Conservation (phyloP, 1,139 yeast species). For the Suhomyces choctaworum region DNA sequence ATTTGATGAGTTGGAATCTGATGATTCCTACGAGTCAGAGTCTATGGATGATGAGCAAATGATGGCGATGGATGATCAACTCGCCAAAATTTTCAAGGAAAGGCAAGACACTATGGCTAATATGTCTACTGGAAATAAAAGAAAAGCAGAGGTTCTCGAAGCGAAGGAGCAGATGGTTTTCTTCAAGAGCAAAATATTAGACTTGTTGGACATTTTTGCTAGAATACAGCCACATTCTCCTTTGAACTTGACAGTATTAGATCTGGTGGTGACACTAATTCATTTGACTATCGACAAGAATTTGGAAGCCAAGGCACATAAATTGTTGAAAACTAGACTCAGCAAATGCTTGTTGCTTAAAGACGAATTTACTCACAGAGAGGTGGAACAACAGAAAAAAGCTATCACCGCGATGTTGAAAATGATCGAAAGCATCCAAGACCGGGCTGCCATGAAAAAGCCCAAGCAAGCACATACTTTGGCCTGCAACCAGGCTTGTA, state of each 20-base stretch:
- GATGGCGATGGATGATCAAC: constrained; percentile 90
- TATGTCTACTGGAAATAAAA: constrained; percentile 59
- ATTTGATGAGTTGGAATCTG: constrained; percentile 33
- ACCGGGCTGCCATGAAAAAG: constrained; percentile 42
- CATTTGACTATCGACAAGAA: constrained; percentile 66
- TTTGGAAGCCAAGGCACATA: constrained; percentile 74
- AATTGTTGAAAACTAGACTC: constrained; percentile 63
- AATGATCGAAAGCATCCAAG: constrained; percentile 34
- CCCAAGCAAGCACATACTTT: constrained; percentile 52
- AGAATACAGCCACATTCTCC: constrained; percentile 47
- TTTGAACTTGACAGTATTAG: constrained; percentile 46
- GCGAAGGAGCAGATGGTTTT: constrained; percentile 80
- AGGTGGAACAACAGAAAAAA: constrained; percentile 18
- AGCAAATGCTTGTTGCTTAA: constrained; percentile 49
- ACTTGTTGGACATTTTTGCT: constrained; percentile 65
- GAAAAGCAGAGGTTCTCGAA: constrained; percentile 67
- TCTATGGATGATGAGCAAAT: constrained; percentile 96
- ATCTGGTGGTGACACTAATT: constrained; percentile 63
- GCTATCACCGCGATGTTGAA: constrained; percentile 24
- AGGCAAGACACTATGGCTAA: constrained; percentile 61
- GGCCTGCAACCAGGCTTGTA: constrained; percentile 63
- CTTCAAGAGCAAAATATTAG: constrained; percentile 77
- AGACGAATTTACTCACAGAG: constrained; percentile 19
- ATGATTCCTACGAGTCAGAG: constrained; percentile 61
- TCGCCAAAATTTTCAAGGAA: constrained; percentile 81